These are phyloP conservation scores for Irpex rosettiformis DNA, from an alignment of 1,284 basidiomycete genomes.

Conservation along the genomic window DNA sequence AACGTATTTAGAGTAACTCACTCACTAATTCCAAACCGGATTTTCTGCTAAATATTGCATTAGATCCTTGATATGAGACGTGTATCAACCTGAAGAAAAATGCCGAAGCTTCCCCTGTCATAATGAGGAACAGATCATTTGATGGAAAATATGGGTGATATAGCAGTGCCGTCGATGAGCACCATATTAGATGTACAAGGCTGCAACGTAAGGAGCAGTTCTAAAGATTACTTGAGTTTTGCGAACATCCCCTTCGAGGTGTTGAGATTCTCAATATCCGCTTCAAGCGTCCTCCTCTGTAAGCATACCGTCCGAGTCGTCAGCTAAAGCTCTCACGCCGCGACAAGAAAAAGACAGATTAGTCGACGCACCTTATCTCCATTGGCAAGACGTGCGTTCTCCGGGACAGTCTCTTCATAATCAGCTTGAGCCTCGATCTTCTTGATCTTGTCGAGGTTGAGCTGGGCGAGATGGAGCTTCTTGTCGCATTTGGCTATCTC, in stretches of 20 bases:
- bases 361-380: conserved; percentile 69
- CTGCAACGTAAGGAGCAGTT: not conserved
- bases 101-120: too few relatives aligned
- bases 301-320: too few relatives aligned
- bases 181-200: not conserved
- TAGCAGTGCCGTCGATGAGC: not conserved
- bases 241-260: conserved; percentile 43
- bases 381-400: conserved; percentile 70
- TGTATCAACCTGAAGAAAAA: too few relatives aligned
- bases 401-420: conserved; percentile 79
- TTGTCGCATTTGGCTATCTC: conserved; percentile 88
- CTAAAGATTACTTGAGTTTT: conserved; percentile 26
- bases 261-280: conserved; percentile 42
- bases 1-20: too few relatives aligned
- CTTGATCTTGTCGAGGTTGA: conserved; percentile 73
- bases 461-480: conserved; percentile 70
- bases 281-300: conserved; percentile 42
- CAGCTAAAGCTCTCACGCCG: not conserved
- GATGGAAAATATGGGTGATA: not conserved
- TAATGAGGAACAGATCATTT: too few relatives aligned
- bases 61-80: too few relatives aligned
- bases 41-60: too few relatives aligned
- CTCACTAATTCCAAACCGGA: too few relatives aligned
- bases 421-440: conserved; percentile 75
- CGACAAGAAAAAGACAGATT: not conserved